Base-by-base conservation (phyloP, 2,329 filamentous ascomycete species). In the Cladosporium sp. region DNA sequence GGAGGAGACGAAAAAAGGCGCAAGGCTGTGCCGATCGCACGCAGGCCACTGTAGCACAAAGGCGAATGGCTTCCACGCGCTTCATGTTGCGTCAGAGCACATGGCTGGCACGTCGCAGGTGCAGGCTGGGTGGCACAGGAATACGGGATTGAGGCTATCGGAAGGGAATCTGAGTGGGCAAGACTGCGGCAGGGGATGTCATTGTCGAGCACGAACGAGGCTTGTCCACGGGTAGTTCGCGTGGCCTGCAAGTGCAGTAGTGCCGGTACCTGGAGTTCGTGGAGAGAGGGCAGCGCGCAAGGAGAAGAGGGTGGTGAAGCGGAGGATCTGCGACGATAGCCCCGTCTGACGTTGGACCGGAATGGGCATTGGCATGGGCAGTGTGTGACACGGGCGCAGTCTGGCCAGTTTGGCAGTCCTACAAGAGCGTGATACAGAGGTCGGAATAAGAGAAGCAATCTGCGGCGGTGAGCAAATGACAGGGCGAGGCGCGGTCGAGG, bases 61-160 rank as follows among this genome's bases (percentile, higher is more conserved):
- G 3, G 28, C 35, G 26, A 40, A 62, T 53, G 60, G 60, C 61
- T 63, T 46, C 61, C 61, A 63, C 50, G 61, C 61, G 61, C 50
- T 21, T 46, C 40, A 46, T 46, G 21, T 62, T 35, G 60, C 61
- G 61, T 63, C 61, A 56, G 61, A n/a, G 61, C 61, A 63, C 61
- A 56, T 63, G 50, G 61, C 61, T 31, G 50, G 61, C 61, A 63
- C 61, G 61, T 63, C 61, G 61, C 60, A 37, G 59, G 29, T 28
- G 59, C 59, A 52, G 59, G 50, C 50, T 50, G 31, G 61, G 50
- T 63, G 26, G 61, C 21, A 63, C 61, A 28, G 21, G 49, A 35
- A 46, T 46, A 23, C n/a, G 40, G 40, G 40, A 46, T 21, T 21
- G 49, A 46, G 52, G 52, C 52, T 33, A 31, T 55, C 52, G 52